Evolutionary conservation across 2,329 filamentous ascomycete species (phyloP).

Genomic region (Botrytis medusae): DNA sequence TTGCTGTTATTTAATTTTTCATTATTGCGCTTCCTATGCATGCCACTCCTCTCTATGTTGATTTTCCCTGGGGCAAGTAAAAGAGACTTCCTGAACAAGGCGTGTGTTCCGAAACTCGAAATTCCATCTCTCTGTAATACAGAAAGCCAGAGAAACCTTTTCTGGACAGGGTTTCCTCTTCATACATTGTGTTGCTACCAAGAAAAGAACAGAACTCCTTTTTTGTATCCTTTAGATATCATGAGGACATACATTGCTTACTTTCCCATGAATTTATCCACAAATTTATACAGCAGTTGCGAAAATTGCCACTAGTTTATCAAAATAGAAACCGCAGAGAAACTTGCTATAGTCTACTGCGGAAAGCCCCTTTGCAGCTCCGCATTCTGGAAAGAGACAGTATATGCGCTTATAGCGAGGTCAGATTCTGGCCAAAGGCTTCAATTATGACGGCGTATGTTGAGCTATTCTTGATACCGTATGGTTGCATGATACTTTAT

Average conservation of each 20-base stretch:
- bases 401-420: background rate
- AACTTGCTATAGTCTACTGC: background rate
- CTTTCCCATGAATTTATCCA: too few species aligned
- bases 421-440: background rate
- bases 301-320: too few species aligned
- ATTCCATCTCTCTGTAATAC: background rate
- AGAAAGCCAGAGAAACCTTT: fast-evolving
- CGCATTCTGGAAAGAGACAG: background rate
- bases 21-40: fast-evolving
- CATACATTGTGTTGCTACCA: fast-evolving
- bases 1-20: background rate
- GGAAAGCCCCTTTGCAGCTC: too few species aligned
- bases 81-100: fast-evolving
- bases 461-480: too few species aligned
- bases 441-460: fast-evolving
- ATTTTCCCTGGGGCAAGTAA: background rate
- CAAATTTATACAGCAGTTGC: too few species aligned
- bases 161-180: fast-evolving
- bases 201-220: background rate
- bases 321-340: background rate
- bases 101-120: background rate
- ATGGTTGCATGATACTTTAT: background rate
- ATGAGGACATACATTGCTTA: too few species aligned
- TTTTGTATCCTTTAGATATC: background rate
- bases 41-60: fast-evolving